These are phyloP conservation scores for Fusarium nodosum DNA, from an alignment of 2,329 filamentous ascomycete species.

Conservation along the genomic window DNA sequence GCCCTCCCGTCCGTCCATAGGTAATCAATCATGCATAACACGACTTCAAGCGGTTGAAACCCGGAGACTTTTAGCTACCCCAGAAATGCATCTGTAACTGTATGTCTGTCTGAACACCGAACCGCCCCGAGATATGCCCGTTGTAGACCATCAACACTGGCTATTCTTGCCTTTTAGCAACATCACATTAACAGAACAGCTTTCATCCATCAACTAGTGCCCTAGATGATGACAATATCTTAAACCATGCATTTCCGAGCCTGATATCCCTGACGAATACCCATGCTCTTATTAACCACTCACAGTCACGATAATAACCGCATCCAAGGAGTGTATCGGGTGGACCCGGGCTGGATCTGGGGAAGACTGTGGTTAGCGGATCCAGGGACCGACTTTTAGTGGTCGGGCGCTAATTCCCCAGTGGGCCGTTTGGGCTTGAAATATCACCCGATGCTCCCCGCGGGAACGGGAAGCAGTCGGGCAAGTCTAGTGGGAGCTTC, in stretches of 20 bases:
- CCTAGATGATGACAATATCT: background rate
- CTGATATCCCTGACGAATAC: background rate
- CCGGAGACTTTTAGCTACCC: slow-evolving; percentile 19
- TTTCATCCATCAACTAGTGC: background rate
- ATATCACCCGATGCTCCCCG: slow-evolving; percentile 43
- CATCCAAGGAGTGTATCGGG: slow-evolving; percentile 34
- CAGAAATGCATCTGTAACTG: background rate
- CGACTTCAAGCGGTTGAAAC: slow-evolving; percentile 4
- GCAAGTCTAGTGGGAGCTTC: background rate
- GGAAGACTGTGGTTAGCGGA: slow-evolving; percentile 31
- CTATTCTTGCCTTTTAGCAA: background rate
- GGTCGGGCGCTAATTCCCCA: slow-evolving; percentile 30
- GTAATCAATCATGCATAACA: slow-evolving; percentile 5
- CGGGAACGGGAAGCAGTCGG: slow-evolving; percentile 14
- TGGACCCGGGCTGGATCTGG: slow-evolving; percentile 44
- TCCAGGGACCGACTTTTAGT: slow-evolving; percentile 36
- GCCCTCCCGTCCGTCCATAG: background rate
- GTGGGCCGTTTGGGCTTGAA: slow-evolving; percentile 43
- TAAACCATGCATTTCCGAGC: slow-evolving; percentile 7
- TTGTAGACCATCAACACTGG: background rate
- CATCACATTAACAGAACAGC: background rate
- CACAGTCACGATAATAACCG: slow-evolving; percentile 24
- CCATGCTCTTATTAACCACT: slow-evolving; percentile 22
- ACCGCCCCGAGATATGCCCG: slow-evolving; percentile 30
- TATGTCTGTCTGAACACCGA: slow-evolving; percentile 17